These are phyloP conservation scores for Phytophthora megakarya DNA, from an alignment of 352 stramenopile species.

Conservation along the genomic window DNA sequence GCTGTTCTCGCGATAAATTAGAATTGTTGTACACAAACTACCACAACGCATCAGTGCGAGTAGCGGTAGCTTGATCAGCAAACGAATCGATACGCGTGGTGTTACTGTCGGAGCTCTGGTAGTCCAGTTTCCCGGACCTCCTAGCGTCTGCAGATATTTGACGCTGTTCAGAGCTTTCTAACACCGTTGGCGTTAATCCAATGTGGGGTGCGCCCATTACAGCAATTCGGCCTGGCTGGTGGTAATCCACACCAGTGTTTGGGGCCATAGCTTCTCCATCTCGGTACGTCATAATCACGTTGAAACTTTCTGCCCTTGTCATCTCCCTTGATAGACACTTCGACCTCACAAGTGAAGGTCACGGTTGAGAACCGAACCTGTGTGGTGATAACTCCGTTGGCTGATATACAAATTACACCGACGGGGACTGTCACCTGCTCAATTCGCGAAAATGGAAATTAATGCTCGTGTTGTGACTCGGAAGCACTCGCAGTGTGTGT, in stretches of 20 bases:
- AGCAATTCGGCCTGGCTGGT: constrained; percentile 33
- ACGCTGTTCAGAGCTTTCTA: constrained; percentile 32
- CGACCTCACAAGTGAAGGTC: constrained; percentile 39
- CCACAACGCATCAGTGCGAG: constrained; percentile 53
- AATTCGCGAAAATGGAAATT: constrained; percentile 38
- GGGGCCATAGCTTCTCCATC: constrained; percentile 44
- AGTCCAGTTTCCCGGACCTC: constrained; percentile 26
- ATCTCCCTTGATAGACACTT: constrained; percentile 23
- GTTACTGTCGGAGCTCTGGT: constrained; percentile 5
- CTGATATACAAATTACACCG: neutral
- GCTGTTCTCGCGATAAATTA: constrained; percentile 17
- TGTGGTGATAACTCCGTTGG: neutral
- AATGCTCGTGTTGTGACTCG: constrained; percentile 23
- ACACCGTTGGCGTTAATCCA: constrained; percentile 35
- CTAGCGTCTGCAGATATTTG: constrained; percentile 36
- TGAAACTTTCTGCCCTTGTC: constrained; percentile 41
- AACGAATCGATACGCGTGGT: constrained; percentile 33
- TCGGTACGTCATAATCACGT: constrained; percentile 45
- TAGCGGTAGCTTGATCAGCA: constrained; percentile 29
- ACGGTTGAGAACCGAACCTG: constrained; percentile 35
- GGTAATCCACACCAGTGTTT: constrained; percentile 39
- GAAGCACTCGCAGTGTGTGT: constrained; percentile 44
- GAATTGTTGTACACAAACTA: constrained; percentile 54
- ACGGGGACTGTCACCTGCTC: constrained; percentile 30
- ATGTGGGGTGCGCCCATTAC: constrained; percentile 39